These are phyloP conservation scores for Borovskyia barvae DNA, from an alignment of 208 protist species.

Conservation along the genomic window DNA sequence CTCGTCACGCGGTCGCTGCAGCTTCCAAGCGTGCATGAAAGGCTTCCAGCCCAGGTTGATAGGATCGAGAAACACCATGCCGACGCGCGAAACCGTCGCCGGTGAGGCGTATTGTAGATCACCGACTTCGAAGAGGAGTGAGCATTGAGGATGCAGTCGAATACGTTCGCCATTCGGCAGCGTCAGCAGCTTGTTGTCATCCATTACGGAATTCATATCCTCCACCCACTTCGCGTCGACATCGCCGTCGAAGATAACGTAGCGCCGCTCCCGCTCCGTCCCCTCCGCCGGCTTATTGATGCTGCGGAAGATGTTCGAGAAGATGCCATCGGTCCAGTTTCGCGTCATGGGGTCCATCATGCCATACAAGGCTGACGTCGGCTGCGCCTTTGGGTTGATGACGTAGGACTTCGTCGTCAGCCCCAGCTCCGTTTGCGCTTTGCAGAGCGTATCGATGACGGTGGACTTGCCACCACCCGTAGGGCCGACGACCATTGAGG, in stretches of 20 bases:
- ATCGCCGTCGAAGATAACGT: conserved; percentile 99
- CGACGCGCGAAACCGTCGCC: conserved; percentile 98
- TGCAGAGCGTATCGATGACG: conserved; percentile 94
- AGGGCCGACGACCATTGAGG: conserved; percentile 98
- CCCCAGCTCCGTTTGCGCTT: conserved; percentile 92
- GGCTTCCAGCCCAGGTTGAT: conserved; percentile 97
- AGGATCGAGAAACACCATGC: conserved; percentile 99
- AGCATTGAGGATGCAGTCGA: conserved; percentile 92
- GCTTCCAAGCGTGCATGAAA: conserved; percentile 93
- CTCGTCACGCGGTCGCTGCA: conserved; percentile 82
- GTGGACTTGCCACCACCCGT: conserved; percentile 98
- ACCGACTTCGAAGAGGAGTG: conserved; percentile 98
- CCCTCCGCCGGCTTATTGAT: conserved; percentile 92
- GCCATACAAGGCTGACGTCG: conserved; percentile 97
- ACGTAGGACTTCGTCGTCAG: conserved; percentile 93
- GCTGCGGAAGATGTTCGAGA: conserved; percentile 98
- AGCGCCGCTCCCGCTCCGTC: conserved; percentile 86
- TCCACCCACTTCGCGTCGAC: conserved; percentile 99
- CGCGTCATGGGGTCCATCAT: conserved; percentile 97
- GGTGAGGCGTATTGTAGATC: conserved; percentile 99
- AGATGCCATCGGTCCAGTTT: conserved; percentile 99
- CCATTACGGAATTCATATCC: conserved; percentile 99
- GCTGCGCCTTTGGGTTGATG: conserved; percentile 98
- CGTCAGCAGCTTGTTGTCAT: conserved; percentile 99
- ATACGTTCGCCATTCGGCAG: conserved; percentile 99